Evolutionary conservation across 1,139 yeast species (phyloP).

Genomic region (Kurtzmaniella quercitrusa): DNA sequence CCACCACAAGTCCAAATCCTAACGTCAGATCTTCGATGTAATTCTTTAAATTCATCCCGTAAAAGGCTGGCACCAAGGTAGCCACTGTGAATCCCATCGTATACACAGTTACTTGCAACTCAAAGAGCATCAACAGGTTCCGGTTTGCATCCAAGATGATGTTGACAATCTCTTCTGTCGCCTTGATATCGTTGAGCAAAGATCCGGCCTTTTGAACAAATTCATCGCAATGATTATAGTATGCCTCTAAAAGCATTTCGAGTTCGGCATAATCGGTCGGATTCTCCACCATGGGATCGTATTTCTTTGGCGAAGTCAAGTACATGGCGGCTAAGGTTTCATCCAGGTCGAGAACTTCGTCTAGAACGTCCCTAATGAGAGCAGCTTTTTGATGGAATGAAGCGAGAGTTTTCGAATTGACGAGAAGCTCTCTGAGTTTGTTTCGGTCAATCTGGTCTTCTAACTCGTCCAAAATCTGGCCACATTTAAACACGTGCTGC

Average conservation of each 20-base stretch:
- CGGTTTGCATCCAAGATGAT: conserved; percentile 93
- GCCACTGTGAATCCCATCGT: conserved; percentile 84
- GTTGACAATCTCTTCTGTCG: conserved; percentile 95
- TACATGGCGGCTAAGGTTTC: conserved; percentile 88
- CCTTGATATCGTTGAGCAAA: conserved; percentile 75
- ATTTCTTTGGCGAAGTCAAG: conserved; percentile 43
- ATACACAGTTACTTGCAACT: conserved; percentile 77
- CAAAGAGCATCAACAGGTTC: conserved; percentile 87
- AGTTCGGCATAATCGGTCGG: conserved; percentile 60
- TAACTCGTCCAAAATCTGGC: conserved; percentile 72
- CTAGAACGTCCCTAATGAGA: conserved; percentile 78
- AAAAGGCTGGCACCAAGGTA: conserved; percentile 57
- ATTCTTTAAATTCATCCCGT: conserved; percentile 93
- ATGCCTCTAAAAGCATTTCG: conserved; percentile 87
- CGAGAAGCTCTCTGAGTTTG: conserved; percentile 71
- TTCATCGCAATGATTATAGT: conserved; percentile 94
- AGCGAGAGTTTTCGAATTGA: conserved; percentile 75
- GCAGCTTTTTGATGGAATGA: conserved; percentile 82
- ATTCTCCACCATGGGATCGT: conserved; percentile 23
- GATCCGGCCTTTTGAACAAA: conserved; percentile 92
- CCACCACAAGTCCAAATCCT: conserved; percentile 65
- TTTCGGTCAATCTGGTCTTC: conserved; percentile 85
- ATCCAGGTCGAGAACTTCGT: conserved; percentile 81
- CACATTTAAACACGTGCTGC: conserved; percentile 67
- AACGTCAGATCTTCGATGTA: conserved; percentile 72